Percentiles rank a stretch among this genome's conserved stretches.
phyloP scores from a whole-genome alignment of 2,329 filamentous ascomycete genomes.

The Waltergamsia citrina region DNA sequence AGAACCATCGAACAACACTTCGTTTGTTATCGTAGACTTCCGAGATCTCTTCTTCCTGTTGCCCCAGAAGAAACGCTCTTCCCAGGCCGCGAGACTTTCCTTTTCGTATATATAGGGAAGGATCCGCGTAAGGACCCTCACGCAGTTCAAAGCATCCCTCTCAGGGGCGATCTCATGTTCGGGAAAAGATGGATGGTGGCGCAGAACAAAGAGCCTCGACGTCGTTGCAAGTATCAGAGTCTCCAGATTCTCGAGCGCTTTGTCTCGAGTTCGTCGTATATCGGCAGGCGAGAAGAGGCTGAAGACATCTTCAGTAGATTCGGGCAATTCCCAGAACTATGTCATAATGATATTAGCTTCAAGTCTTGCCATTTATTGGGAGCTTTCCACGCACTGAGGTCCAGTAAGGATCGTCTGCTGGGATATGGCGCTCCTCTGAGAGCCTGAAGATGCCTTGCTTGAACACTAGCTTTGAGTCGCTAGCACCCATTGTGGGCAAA shows the following conservation, averaged over 20 bases:
- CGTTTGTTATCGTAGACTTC: constrained; percentile 54
- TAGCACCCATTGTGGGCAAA: constrained; percentile 87
- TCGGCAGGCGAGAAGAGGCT: constrained; percentile 85
- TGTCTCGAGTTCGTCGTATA: constrained; percentile 80
- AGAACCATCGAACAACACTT: constrained; percentile 78
- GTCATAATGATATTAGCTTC: not conserved
- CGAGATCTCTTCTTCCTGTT: constrained; percentile 62
- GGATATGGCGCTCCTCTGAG: constrained; percentile 82
- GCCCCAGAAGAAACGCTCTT: constrained; percentile 89
- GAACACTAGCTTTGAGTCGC: constrained; percentile 97
- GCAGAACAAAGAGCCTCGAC: constrained; percentile 72
- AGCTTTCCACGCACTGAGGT: constrained; percentile 57
- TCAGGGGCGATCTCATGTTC: constrained; percentile 78
- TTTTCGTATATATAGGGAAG: constrained; percentile 89
- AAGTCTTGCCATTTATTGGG: not conserved
- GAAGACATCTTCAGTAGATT: constrained; percentile 93
- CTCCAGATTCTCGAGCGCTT: constrained; percentile 78
- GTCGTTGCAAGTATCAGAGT: constrained; percentile 77
- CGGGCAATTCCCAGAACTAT: constrained; percentile 95
- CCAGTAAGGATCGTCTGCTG: constrained; percentile 88
- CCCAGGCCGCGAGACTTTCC: constrained; percentile 74
- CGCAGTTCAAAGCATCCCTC: constrained; percentile 86
- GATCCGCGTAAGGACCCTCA: constrained; percentile 80
- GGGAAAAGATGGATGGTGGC: constrained; percentile 85
- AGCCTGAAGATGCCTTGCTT: constrained; percentile 97